Base-by-base conservation (phyloP, 306 rosid species). In the Pyrus betulifolia region DNA sequence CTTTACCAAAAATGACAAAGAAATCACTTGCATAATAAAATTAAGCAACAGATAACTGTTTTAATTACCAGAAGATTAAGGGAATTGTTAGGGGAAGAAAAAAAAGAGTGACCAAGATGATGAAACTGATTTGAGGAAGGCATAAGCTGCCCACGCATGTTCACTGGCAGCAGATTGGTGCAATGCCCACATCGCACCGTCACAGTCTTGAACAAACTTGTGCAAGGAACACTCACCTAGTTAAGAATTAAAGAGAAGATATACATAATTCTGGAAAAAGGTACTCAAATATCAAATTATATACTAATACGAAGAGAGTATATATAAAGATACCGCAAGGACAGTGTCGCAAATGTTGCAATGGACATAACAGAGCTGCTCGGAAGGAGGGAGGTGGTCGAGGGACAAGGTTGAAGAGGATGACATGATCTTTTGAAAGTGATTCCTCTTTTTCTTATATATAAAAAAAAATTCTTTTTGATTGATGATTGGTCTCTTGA, bases 111-210 rank as follows among this genome's bases (percentile, higher is more conserved):
- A 13, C 88, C 86, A 58, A 93, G 83, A 85, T 77, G 85, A 63
- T 93, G 97, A 79, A 91, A 91, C 77, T 94, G 98, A 75, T 88
- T 87, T 5, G 96, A 38, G 3, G 97, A 84, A 23, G 96, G 96
- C 76, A 94, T 81, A 77, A 94, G 96, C 84, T 90, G 69, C 21
- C 85, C 98, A 2, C 97, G 88, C 93, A 93, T 87, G 91, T 91
- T 93, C 57, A 93, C 96, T 1, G 98, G 97, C 23, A 94, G 85
- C 30, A 94, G 95, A 74, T 88, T 94, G 78, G 96, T 91, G 94
- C 98, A 94, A 84, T 94, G 98, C 21, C 98, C 98, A 58, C 98
- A 94, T 82, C 98, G 76, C 10, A 94, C 98, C n/a, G 98, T 94
- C 3, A 94, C 96, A 0, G 98, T 91, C 85, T 90, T 91, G 87